Evolutionary conservation across 2,329 filamentous ascomycete species (phyloP).

Genomic region (Sordariomycetes sp.): DNA sequence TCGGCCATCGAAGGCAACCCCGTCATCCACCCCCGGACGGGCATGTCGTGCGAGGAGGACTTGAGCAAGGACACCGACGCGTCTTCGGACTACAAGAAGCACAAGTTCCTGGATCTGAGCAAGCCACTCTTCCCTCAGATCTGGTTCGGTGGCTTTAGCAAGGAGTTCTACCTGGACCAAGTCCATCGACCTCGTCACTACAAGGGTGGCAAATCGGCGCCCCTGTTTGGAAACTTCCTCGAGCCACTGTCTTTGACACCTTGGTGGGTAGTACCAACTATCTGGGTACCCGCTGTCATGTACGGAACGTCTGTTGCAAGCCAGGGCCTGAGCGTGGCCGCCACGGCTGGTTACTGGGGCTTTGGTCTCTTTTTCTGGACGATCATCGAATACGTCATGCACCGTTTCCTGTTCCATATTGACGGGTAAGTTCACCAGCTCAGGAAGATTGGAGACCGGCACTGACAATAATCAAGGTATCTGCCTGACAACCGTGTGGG

Average conservation of each 20-base stretch:
- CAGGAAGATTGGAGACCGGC: neutral
- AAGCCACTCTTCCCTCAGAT: slow-evolving; percentile 80
- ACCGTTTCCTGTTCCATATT: slow-evolving; percentile 88
- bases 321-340: slow-evolving; percentile 45
- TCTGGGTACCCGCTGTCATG: slow-evolving; percentile 75
- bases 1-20: slow-evolving; percentile 16
- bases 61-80: slow-evolving; percentile 78
- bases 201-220: slow-evolving; percentile 84
- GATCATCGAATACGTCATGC: slow-evolving; percentile 78
- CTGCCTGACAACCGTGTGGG: slow-evolving; percentile 87
- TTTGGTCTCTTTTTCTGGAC: slow-evolving; percentile 77
- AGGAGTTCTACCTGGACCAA: slow-evolving; percentile 95
- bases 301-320: slow-evolving; percentile 64
- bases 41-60: slow-evolving; percentile 84
- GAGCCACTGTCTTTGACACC: slow-evolving; percentile 93
- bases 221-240: slow-evolving; percentile 95
- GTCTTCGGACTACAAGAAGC: slow-evolving; percentile 66
- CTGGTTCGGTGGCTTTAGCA: slow-evolving; percentile 79
- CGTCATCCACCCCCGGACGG: slow-evolving; percentile 56
- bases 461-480: slow-evolving; percentile 40
- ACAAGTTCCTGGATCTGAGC: slow-evolving; percentile 90
- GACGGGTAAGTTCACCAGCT: slow-evolving; percentile 59
- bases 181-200: slow-evolving; percentile 95
- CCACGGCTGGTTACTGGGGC: slow-evolving; percentile 53
- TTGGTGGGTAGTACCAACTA: slow-evolving; percentile 78